Percentiles rank a stretch among this genome's conserved stretches.
phyloP scores from a whole-genome alignment of 768 basidiomycete genomes.

The Kwoniella sp. region DNA sequence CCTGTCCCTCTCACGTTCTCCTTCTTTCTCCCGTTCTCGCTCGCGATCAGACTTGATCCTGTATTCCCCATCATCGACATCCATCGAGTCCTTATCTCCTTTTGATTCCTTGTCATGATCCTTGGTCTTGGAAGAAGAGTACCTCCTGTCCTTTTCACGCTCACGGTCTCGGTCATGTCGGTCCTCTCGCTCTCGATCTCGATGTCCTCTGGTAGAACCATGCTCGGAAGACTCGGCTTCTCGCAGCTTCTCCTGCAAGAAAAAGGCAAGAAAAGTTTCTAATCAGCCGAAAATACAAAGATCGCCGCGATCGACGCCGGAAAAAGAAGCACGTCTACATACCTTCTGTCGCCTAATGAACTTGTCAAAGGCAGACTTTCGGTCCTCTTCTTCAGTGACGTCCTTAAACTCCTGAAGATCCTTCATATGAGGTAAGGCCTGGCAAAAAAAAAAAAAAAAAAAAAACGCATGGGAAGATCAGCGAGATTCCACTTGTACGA shows the following conservation, averaged over 20 bases:
- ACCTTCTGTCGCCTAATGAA: slow-evolving; percentile 90
- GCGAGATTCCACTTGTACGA: neutral
- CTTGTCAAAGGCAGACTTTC: slow-evolving; percentile 79
- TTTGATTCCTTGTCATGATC: neutral
- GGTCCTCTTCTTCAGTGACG: slow-evolving; percentile 78
- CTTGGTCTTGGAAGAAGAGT: slow-evolving; percentile 1
- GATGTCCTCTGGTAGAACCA: slow-evolving; percentile 27
- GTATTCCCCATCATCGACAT: slow-evolving; percentile 18
- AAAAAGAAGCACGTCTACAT: slow-evolving; percentile 19
- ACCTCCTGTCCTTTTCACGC: slow-evolving; percentile 14
- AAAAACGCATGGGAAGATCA: slow-evolving; percentile 13
- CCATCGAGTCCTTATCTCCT: slow-evolving; percentile 8
- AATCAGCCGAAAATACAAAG: no score
- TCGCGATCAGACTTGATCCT: slow-evolving; percentile 6
- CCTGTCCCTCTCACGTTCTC: slow-evolving; percentile 49
- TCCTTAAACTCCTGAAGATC: slow-evolving; percentile 83
- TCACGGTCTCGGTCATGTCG: slow-evolving; percentile 13
- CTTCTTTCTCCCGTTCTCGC: slow-evolving; percentile 49
- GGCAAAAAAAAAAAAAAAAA: neutral
- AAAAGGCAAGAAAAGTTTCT: slow-evolving; percentile 3
- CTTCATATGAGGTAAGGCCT: slow-evolving; percentile 76
- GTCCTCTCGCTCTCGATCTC: slow-evolving; percentile 33
- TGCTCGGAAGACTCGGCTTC: slow-evolving; percentile 57
- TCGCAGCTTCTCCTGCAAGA: slow-evolving; percentile 68
- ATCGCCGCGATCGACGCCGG: no score